A percentile compares a stretch with the other conserved stretches of the same genome.
Evolutionary conservation across 169 alveolate genomes (phyloP).

Genomic region (Eimeria necatrix): DNA sequence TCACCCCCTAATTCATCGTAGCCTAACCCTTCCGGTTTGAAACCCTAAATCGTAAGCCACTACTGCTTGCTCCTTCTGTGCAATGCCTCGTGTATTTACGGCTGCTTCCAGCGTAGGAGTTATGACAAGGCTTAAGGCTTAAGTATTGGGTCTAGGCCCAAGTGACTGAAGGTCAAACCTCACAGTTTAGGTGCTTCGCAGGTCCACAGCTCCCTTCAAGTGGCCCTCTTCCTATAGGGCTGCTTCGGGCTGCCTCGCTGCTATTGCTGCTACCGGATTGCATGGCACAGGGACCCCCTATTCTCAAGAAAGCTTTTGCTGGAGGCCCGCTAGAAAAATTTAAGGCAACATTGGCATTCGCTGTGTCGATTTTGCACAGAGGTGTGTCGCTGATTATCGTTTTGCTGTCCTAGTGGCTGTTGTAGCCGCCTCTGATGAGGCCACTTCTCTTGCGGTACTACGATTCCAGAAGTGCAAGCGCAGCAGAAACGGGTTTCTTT

Average conservation of each 20-base stretch:
- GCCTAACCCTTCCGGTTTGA: neutral
- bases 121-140: neutral
- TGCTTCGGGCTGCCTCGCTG: conserved; percentile 26
- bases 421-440: neutral
- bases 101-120: too few species aligned
- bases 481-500: neutral
- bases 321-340: conserved; percentile 46
- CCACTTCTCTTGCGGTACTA: neutral
- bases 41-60: neutral
- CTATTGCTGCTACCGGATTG: conserved; percentile 61
- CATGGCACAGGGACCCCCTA: conserved; percentile 50
- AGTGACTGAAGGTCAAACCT: neutral
- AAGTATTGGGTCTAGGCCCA: neutral
- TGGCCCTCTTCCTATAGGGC: conserved; percentile 1
- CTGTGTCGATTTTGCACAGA: conserved; percentile 45
- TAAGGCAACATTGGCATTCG: conserved; percentile 26
- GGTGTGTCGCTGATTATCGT: neutral
- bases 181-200: neutral
- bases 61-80: neutral
- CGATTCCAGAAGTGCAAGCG: neutral
- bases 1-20: neutral
- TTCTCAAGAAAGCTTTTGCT: neutral
- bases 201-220: neutral
- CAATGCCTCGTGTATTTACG: neutral
- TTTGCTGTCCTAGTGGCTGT: neutral